Base-by-base conservation (phyloP, 768 basidiomycete genomes). In the Phylloporus arenicola region DNA sequence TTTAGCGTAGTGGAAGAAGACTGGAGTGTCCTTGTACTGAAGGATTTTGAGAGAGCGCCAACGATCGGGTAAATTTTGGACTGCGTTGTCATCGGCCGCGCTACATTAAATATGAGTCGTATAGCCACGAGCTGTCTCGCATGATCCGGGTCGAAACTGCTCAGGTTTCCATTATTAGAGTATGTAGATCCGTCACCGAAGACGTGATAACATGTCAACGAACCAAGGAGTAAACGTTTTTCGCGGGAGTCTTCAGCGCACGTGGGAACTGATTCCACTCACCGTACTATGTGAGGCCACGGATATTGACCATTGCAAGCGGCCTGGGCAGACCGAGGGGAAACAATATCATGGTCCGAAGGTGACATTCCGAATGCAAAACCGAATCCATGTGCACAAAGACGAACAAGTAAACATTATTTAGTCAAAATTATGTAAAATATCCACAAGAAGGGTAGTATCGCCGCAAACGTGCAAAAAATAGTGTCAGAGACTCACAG, bases 321-420 rank as follows among this genome's bases (percentile, higher is more conserved):
- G 17, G 19, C 17, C 20, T 20, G 11, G 11, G 19, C 19, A 39
- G 38, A 39, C n/a, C 6, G 19, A 22, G 20, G 20, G 38, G 20
- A 10, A 11, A 20, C 37, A 10, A 24, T 24, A 24, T 20, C 20
- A 40, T 22, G 37, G 16, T 24, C 22, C 12, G 22, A 24, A 16
- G 27, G 43, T 43, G 43, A 29, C 45, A 29, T 37, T 46, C 24
- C 24, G 45, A 37, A 29, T 50, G 27, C 37, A 20, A 42, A 50
- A 43, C 37, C 37, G 43, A 54, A 25, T 25, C 16, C 27, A 22
- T 35, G 44, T 22, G 37, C 25, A 53, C 55, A 63, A 57, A 43
- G 51, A 50, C 47, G 34, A 56, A 54, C 48, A 47, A 41, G 34
- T 51, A 39, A 39, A 47, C 43, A 64, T 8, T 49, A 44, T 46